Percentiles rank a stretch among this genome's conserved stretches.
These are phyloP conservation scores for Fraxinus platypoda DNA, from an alignment of 305 asterid species.

Conservation along the genomic window DNA sequence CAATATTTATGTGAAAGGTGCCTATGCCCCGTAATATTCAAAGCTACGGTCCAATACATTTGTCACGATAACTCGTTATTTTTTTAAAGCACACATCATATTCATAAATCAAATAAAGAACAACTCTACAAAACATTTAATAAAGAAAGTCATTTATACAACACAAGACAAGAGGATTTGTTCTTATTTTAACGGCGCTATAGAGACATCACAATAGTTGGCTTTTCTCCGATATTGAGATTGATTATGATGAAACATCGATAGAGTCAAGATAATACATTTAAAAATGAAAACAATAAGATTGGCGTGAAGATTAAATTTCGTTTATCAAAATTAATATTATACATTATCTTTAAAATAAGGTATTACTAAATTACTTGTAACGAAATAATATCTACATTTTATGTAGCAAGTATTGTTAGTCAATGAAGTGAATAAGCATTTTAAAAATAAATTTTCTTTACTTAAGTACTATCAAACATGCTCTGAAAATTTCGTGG, in stretches of 20 bases:
- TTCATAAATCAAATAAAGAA: background rate
- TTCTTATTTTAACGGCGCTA: background rate
- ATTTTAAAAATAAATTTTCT: background rate
- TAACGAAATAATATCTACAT: background rate
- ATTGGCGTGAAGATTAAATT: background rate
- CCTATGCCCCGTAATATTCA: background rate
- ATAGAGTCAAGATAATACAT: background rate
- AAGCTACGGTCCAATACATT: background rate
- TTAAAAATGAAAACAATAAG: background rate
- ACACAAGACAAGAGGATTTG: background rate
- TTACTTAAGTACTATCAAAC: background rate
- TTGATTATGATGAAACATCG: background rate
- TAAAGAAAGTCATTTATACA: background rate
- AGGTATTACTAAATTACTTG: background rate
- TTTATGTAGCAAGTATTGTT: background rate
- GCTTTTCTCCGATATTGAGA: background rate
- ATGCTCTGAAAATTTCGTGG: background rate
- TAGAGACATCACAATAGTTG: background rate
- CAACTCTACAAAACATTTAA: background rate
- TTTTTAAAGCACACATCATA: too few relatives aligned
- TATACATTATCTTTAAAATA: background rate
- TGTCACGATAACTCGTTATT: background rate
- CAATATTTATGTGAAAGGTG: background rate
- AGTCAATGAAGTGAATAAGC: background rate
- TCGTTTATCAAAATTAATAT: background rate